phyloP scores from a whole-genome alignment of 805 yeast species.

The Torulaspora quercuum region DNA sequence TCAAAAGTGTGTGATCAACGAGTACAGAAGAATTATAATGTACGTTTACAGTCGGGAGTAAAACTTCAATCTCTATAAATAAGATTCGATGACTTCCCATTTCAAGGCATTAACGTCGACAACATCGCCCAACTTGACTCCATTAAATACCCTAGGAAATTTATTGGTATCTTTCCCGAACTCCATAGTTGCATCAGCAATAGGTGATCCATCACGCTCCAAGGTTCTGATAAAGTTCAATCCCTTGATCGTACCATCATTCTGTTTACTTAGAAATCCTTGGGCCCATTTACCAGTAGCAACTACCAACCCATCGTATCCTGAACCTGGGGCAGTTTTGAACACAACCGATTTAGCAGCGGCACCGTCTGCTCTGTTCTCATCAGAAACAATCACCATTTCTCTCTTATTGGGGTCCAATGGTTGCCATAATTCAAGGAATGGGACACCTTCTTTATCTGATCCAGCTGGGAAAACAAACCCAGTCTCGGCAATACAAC shows the following conservation, averaged over 20 bases:
- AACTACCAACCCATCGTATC: conserved; percentile 31
- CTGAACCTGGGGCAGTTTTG: conserved; percentile 22
- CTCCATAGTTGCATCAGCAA: conserved; percentile 15
- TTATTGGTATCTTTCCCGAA: conserved; percentile 29
- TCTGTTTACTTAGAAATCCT: conserved; percentile 32
- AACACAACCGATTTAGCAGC: conserved; percentile 29
- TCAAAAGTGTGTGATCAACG: too few relatives aligned
- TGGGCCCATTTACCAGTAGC: conserved; percentile 37
- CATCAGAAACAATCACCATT: conserved; percentile 17
- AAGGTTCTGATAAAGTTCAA: conserved; percentile 32
- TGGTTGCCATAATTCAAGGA: conserved; percentile 39
- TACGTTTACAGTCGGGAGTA: too few relatives aligned
- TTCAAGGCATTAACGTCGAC: conserved; percentile 24
- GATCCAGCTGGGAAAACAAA: conserved; percentile 32
- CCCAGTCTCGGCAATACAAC: conserved; percentile 36
- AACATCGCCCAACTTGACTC: conserved; percentile 23
- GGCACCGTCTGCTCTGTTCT: conserved; percentile 10
- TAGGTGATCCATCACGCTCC: conserved; percentile 19
- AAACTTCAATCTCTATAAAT: conserved; percentile 1
- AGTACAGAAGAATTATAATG: too few relatives aligned
- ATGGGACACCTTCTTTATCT: conserved; percentile 28
- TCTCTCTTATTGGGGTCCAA: conserved; percentile 28
- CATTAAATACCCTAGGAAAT: conserved; percentile 31
- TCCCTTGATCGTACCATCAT: conserved; percentile 20
- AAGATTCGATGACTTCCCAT: conserved; percentile 36